phyloP scores from a whole-genome alignment of 257 asterid species.

The Prunella vulgaris region DNA sequence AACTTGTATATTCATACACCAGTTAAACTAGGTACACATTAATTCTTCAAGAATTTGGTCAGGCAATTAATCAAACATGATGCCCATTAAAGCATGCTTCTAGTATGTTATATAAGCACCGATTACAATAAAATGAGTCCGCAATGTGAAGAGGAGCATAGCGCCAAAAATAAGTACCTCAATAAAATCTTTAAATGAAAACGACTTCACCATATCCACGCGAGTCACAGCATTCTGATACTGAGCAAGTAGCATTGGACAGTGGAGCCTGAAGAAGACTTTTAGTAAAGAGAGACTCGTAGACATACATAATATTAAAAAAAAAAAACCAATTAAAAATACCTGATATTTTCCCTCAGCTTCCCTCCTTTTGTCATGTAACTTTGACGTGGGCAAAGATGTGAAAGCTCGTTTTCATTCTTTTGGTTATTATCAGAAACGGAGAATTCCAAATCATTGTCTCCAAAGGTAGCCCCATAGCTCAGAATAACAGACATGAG shows the following conservation, averaged over 20 bases:
- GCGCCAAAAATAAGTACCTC: slow-evolving; percentile 40
- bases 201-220: slow-evolving; percentile 59
- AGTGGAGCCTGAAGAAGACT: slow-evolving; percentile 41
- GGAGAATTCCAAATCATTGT: slow-evolving; percentile 34
- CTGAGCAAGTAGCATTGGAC: slow-evolving; percentile 84
- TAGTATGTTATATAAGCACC: background rate
- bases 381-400: slow-evolving; percentile 68
- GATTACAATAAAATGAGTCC: background rate
- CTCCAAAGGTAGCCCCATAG: slow-evolving; percentile 51
- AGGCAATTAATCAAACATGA: background rate
- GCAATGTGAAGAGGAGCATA: background rate
- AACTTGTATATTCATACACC: background rate
- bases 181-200: slow-evolving; percentile 52
- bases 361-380: slow-evolving; percentile 66
- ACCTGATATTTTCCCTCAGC: slow-evolving; percentile 65
- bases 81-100: background rate
- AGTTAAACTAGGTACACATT: background rate
- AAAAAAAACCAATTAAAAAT: slow-evolving; percentile 3
- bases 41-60: background rate
- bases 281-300: slow-evolving; percentile 16
- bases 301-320: background rate
- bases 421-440: slow-evolving; percentile 25
- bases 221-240: slow-evolving; percentile 91
- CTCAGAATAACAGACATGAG: slow-evolving; percentile 71
- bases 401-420: slow-evolving; percentile 36